Conservation (phyloP, 371 early-diverging fungal species). For the Lichtheimia hyalospora region DNA sequence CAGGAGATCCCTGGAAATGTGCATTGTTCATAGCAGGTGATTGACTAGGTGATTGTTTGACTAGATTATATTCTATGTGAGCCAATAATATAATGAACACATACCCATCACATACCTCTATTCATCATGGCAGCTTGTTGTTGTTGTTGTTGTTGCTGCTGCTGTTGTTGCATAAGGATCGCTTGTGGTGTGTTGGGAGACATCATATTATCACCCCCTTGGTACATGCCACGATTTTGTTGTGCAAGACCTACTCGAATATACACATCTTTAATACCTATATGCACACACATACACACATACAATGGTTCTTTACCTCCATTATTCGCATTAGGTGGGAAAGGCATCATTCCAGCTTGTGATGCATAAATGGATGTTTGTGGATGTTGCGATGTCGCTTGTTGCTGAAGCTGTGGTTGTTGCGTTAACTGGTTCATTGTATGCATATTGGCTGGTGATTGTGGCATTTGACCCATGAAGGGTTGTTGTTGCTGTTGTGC, state of each 20-base stretch:
- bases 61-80: constrained; percentile 14
- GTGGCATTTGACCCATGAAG: constrained; percentile 4
- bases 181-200: constrained; percentile 36
- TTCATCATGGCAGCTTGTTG: constrained; percentile 32
- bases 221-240: constrained; percentile 35
- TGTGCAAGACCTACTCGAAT: constrained; percentile 8
- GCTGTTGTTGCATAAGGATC: constrained; percentile 38
- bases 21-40: constrained; percentile 41
- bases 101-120: constrained; percentile 22
- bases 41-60: constrained; percentile 46
- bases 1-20: constrained; percentile 35
- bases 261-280: not conserved
- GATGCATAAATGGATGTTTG: not conserved
- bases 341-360: not conserved
- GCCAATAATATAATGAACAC: not conserved
- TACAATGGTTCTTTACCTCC: constrained; percentile 2
- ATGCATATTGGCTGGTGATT: constrained; percentile 5
- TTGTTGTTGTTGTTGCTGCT: constrained; percentile 29
- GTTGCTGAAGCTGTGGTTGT: constrained; percentile 4
- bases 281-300: not conserved
- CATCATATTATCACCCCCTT: constrained; percentile 25
- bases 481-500: constrained; percentile 21
- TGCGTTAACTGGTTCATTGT: not conserved
- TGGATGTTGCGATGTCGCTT: not conserved
- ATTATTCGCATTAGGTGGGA: constrained; percentile 3